Percentiles rank a stretch among this genome's conserved stretches.
These are phyloP conservation scores for Macrocybe gigantea DNA, from an alignment of 768 basidiomycete genomes.

Conservation along the genomic window DNA sequence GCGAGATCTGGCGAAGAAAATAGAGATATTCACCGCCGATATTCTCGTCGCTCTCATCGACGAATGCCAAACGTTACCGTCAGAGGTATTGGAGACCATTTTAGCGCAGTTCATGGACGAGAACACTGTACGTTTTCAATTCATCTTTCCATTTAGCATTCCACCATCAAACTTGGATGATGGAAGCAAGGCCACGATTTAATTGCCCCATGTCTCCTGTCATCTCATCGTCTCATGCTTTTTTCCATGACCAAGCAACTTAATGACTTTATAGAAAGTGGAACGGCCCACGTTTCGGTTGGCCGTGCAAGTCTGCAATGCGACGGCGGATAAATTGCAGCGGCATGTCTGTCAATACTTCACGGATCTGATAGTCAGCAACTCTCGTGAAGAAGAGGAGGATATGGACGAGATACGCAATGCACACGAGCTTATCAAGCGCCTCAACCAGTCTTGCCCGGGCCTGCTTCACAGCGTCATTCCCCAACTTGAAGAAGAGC, in stretches of 20 bases:
- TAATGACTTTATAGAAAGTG: constrained; percentile 34
- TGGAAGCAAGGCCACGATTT: background rate
- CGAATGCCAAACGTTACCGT: constrained; percentile 73
- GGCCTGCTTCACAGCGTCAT: constrained; percentile 83
- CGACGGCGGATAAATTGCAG: constrained; percentile 80
- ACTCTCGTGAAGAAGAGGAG: constrained; percentile 46
- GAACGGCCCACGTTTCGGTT: constrained; percentile 78
- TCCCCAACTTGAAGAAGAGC: constrained; percentile 88
- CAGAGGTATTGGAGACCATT: constrained; percentile 72
- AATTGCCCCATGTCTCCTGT: background rate
- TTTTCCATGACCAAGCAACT: background rate
- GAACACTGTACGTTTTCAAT: constrained; percentile 47
- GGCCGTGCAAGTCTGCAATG: constrained; percentile 81
- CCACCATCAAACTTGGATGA: background rate
- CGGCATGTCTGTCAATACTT: constrained; percentile 90
- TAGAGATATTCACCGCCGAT: constrained; percentile 82
- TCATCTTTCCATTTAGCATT: constrained; percentile 1
- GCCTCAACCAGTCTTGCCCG: constrained; percentile 75
- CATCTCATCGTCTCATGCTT: background rate
- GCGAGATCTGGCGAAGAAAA: constrained; percentile 69
- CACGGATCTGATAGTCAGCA: constrained; percentile 75
- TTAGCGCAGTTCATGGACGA: constrained; percentile 85
- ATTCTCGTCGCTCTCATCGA: constrained; percentile 88
- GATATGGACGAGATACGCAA: constrained; percentile 63
- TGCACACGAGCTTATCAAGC: constrained; percentile 83